Evolutionary conservation across 768 basidiomycete genomes (phyloP).

Genomic region (Lactarius hengduanensis): DNA sequence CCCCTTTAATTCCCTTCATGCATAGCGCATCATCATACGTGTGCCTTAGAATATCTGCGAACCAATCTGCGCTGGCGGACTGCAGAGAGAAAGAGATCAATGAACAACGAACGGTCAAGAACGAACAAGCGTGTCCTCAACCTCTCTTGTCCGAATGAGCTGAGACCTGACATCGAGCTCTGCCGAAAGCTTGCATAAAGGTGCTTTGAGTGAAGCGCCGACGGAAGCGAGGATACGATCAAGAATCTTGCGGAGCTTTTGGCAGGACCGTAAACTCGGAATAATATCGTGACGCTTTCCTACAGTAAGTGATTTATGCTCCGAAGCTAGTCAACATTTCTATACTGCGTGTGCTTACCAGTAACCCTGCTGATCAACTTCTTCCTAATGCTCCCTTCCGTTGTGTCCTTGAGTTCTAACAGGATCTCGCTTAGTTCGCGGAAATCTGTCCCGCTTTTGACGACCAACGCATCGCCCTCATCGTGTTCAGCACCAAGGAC

Average conservation of each 20-base stretch:
- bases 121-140: conserved; percentile 32
- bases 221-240: conserved; percentile 66
- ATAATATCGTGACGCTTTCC: conserved; percentile 67
- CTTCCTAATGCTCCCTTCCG: conserved; percentile 59
- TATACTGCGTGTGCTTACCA: conserved; percentile 42
- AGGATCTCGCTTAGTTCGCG: conserved; percentile 77
- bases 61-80: conserved; percentile 77
- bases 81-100: conserved; percentile 32
- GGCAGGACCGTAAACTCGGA: conserved; percentile 47
- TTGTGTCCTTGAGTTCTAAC: conserved; percentile 58
- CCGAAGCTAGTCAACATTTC: neutral
- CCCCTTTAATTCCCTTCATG: conserved; percentile 51
- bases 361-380: conserved; percentile 61
- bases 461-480: conserved; percentile 62
- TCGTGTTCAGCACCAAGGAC: conserved; percentile 73
- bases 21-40: conserved; percentile 73
- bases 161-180: conserved; percentile 73
- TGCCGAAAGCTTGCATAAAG: conserved; percentile 68
- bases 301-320: conserved; percentile 29
- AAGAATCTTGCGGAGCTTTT: conserved; percentile 56
- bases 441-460: conserved; percentile 92
- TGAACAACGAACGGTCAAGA: conserved; percentile 7
- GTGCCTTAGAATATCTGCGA: conserved; percentile 80
- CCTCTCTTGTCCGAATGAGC: conserved; percentile 73
- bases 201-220: conserved; percentile 63